Percentiles rank a stretch among this genome's conserved stretches.
These are phyloP conservation scores for Berberis vulgaris DNA, from an alignment of 164 flowering plant genomes.

Conservation along the genomic window DNA sequence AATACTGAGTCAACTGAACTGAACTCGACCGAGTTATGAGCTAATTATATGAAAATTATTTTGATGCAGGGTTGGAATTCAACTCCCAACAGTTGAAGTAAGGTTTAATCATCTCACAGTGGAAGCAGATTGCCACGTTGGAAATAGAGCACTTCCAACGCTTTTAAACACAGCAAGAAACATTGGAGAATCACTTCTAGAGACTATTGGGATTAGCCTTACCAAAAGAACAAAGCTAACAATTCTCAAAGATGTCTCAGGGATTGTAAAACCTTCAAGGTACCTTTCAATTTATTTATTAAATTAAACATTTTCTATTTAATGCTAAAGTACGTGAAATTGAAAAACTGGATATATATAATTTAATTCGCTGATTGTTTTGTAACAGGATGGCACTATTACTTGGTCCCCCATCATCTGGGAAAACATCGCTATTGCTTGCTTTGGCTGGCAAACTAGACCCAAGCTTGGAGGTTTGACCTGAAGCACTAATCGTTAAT, in stretches of 20 bases:
- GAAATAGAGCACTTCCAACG: constrained; percentile 70
- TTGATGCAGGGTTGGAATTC: constrained; percentile 57
- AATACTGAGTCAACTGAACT: neutral
- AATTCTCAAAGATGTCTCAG: constrained; percentile 74
- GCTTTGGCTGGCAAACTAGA: constrained; percentile 2
- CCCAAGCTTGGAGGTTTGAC: constrained; percentile 3
- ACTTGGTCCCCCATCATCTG: constrained; percentile 83
- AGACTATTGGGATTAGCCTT: constrained; percentile 37
- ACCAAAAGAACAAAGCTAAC: constrained; percentile 57
- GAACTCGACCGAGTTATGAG: neutral
- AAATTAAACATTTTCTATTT: too few species aligned
- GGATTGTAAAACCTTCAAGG: constrained; percentile 89
- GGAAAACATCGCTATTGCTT: neutral
- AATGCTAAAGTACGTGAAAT: too few species aligned
- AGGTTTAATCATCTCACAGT: constrained; percentile 62
- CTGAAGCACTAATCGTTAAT: too few species aligned
- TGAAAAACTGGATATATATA: neutral
- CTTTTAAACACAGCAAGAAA: constrained; percentile 54
- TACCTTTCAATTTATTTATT: constrained; percentile 4
- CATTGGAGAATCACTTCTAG: constrained; percentile 40
- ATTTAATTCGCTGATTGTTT: neutral
- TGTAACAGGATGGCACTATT: neutral
- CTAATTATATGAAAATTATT: neutral
- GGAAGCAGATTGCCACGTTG: constrained; percentile 63
- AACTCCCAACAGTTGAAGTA: constrained; percentile 76